Evolutionary conservation across 495 filamentous ascomycete genomes (phyloP).

Genomic region (Penicillium fimorum): DNA sequence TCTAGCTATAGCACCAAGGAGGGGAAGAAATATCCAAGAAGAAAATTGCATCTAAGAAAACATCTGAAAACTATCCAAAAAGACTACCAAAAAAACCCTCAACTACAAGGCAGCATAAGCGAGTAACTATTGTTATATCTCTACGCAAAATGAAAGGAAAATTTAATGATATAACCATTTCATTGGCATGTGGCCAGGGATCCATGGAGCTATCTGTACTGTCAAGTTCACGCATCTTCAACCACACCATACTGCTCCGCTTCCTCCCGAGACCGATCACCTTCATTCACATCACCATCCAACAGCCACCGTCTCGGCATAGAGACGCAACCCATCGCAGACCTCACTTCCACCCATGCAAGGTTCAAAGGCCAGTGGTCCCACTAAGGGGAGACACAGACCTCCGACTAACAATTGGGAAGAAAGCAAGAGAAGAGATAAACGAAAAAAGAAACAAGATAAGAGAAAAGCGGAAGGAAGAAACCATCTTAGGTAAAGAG

Average conservation of each 20-base stretch:
- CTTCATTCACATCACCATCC: conserved; percentile 3
- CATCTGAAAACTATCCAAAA: no score
- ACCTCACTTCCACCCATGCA: not conserved
- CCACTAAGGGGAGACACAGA: not conserved
- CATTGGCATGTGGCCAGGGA: not conserved
- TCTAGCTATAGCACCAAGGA: no score
- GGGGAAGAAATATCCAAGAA: no score
- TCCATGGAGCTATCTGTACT: not conserved
- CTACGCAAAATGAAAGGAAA: not conserved
- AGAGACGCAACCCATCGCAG: not conserved
- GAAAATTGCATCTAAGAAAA: no score
- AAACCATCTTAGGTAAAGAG: conserved; percentile 4
- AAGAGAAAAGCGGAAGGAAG: conserved; percentile 12
- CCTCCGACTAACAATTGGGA: conserved; percentile 14
- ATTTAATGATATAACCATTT: conserved; percentile 8
- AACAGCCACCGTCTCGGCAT: not conserved
- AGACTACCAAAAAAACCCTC: no score
- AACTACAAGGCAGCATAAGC: no score
- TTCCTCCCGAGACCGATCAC: not conserved
- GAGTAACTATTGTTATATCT: not conserved
- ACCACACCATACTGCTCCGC: not conserved
- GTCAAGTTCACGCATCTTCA: conserved; percentile 2
- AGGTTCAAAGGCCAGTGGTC: not conserved
- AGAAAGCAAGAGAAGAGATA: conserved; percentile 8
- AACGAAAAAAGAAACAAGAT: conserved; percentile 5